A percentile compares a stretch with the other conserved stretches of the same genome.
These are phyloP conservation scores for Silene latifolia DNA, from an alignment of 148 eudicot species.

Conservation along the genomic window DNA sequence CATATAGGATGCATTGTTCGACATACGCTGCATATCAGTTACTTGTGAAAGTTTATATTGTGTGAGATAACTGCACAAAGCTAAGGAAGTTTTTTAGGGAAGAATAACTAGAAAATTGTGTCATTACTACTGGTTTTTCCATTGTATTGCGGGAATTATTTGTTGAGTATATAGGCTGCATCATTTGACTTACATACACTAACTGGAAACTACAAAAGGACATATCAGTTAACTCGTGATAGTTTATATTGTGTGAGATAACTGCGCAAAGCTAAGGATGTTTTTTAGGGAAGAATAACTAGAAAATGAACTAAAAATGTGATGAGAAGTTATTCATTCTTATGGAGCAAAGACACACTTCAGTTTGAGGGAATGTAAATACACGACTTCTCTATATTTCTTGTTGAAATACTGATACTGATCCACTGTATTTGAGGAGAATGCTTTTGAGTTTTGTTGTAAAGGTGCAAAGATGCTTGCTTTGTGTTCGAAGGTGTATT, in stretches of 20 bases:
- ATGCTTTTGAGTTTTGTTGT: background rate
- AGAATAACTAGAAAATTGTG: background rate
- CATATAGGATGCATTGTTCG: background rate
- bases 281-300: background rate
- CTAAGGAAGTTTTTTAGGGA: background rate
- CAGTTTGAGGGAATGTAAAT: background rate
- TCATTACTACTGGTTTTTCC: background rate
- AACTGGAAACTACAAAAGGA: background rate
- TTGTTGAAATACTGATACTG: background rate
- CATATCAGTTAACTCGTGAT: background rate
- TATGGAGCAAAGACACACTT: background rate
- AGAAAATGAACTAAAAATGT: background rate
- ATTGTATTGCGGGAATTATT: background rate
- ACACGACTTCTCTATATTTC: background rate
- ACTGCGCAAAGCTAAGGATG: background rate
- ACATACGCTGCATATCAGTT: background rate
- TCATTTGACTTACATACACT: background rate
- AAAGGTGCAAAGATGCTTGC: background rate
- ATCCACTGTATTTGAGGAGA: background rate
- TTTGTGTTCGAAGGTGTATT: background rate
- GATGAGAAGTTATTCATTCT: background rate
- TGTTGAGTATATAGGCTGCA: background rate
- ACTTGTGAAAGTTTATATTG: background rate
- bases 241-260: background rate
- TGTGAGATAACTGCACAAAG: background rate